Conservation (phyloP, 768 basidiomycete species). For the Artomyces pyxidatus region DNA sequence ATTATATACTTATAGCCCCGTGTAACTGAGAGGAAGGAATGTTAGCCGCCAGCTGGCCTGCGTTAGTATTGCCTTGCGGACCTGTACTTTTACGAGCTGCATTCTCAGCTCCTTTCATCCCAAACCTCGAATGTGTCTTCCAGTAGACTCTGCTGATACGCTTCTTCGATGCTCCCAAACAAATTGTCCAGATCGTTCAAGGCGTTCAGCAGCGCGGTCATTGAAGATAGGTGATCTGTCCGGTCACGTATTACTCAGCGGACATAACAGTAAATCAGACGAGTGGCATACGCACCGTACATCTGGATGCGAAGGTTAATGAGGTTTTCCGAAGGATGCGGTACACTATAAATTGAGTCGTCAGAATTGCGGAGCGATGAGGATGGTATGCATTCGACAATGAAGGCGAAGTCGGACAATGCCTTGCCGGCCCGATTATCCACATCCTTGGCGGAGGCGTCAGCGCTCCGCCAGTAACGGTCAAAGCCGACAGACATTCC, state of each 20-base stretch:
- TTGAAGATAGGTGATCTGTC: constrained; percentile 79
- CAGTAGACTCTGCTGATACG: constrained; percentile 53
- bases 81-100: too few relatives aligned
- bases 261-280: background rate
- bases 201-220: constrained; percentile 70
- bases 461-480: too few relatives aligned
- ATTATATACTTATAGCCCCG: too few relatives aligned
- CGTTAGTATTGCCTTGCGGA: too few relatives aligned
- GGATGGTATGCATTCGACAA: too few relatives aligned
- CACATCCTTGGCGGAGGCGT: too few relatives aligned
- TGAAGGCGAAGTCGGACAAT: too few relatives aligned
- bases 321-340: constrained; percentile 94
- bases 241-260: background rate
- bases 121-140: constrained; percentile 52
- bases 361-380: too few relatives aligned
- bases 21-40: too few relatives aligned
- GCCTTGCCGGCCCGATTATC: too few relatives aligned
- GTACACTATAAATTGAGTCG: constrained; percentile 41
- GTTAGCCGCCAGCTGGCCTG: too few relatives aligned
- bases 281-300: constrained; percentile 66
- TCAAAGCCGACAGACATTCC: too few relatives aligned
- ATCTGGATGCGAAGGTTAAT: constrained; percentile 99
- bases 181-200: constrained; percentile 72
- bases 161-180: constrained; percentile 60
- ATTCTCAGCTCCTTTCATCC: constrained; percentile 59